These are phyloP conservation scores for Lolium multiflorum DNA, from an alignment of 176 grass and related monocot species.

Conservation along the genomic window DNA sequence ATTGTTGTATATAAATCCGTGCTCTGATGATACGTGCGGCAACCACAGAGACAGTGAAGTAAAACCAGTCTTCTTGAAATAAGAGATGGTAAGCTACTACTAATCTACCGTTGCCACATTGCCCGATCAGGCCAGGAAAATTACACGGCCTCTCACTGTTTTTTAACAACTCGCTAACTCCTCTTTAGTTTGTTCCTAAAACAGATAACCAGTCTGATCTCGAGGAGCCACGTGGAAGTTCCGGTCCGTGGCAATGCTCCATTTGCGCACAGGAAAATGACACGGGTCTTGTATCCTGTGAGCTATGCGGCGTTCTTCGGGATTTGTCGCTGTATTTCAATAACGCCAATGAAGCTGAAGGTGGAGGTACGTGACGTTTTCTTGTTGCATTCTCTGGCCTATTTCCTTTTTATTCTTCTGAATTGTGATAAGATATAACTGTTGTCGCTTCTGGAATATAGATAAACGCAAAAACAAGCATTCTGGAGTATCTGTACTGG, in stretches of 20 bases:
- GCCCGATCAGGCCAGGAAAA: not conserved
- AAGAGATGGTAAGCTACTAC: conserved; percentile 45
- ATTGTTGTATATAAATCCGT: not conserved
- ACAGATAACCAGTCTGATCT: conserved; percentile 38
- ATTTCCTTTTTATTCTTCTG: not conserved
- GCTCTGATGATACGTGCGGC: conserved; percentile 5
- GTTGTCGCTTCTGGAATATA: conserved; percentile 41
- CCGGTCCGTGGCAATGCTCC: conserved; percentile 63
- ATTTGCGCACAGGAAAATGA: conserved; percentile 67
- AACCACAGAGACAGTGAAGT: not conserved
- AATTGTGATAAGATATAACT: not conserved
- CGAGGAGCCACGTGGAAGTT: conserved; percentile 27
- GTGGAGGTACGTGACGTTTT: conserved; percentile 34
- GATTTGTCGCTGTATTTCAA: conserved; percentile 57
- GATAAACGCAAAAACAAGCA: conserved; percentile 55
- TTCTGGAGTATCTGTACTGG: conserved; percentile 63
- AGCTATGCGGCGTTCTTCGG: conserved; percentile 67
- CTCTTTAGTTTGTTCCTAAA: conserved; percentile 49
- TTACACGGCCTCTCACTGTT: not conserved
- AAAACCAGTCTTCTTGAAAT: not conserved
- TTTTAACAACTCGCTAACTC: conserved; percentile 36
- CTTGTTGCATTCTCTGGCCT: not conserved
- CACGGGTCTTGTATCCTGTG: conserved; percentile 53
- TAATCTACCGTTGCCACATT: not conserved
- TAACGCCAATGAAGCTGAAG: conserved; percentile 45